Percentiles rank a stretch among this genome's conserved stretches.
phyloP scores from a whole-genome alignment of 169 alveolate species.

The Eimeria maxima region DNA sequence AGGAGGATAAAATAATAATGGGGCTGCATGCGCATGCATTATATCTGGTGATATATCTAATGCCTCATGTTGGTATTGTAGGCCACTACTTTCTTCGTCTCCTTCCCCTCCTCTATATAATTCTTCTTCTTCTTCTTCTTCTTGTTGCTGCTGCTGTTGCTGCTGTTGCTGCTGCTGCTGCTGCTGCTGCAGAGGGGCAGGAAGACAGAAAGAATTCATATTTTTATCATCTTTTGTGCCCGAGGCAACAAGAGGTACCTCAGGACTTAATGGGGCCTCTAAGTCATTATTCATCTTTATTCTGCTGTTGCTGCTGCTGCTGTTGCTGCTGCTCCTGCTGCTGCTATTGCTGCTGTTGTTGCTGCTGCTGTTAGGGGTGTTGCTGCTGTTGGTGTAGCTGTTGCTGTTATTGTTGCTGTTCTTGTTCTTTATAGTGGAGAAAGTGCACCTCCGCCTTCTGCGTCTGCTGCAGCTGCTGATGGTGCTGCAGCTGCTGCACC shows the following conservation, averaged over 20 bases:
- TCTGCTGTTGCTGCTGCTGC: neutral
- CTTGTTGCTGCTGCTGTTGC: slow-evolving; percentile 21
- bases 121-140: neutral
- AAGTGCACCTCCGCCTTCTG: too few relatives aligned
- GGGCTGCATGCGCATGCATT: neutral
- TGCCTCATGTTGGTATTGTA: slow-evolving; percentile 24
- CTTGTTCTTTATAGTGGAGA: too few relatives aligned
- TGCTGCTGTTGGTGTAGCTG: slow-evolving; percentile 4
- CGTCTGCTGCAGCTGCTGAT: slow-evolving; percentile 1
- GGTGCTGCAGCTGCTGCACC: neutral
- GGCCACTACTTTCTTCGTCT: neutral
- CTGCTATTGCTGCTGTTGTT: neutral
- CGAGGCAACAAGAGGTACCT: neutral
- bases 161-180: slow-evolving; percentile 31
- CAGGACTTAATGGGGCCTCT: neutral
- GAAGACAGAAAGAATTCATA: neutral
- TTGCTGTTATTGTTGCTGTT: neutral
- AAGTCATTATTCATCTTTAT: neutral
- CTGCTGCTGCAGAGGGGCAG: neutral
- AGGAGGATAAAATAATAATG: neutral
- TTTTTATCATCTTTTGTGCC: neutral
- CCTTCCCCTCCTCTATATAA: too few relatives aligned
- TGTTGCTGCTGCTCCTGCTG: neutral
- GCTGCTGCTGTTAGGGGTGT: neutral
- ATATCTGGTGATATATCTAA: neutral